Evolutionary conservation across 2,329 filamentous ascomycete species (phyloP).

Genomic region (Nemania sp.): DNA sequence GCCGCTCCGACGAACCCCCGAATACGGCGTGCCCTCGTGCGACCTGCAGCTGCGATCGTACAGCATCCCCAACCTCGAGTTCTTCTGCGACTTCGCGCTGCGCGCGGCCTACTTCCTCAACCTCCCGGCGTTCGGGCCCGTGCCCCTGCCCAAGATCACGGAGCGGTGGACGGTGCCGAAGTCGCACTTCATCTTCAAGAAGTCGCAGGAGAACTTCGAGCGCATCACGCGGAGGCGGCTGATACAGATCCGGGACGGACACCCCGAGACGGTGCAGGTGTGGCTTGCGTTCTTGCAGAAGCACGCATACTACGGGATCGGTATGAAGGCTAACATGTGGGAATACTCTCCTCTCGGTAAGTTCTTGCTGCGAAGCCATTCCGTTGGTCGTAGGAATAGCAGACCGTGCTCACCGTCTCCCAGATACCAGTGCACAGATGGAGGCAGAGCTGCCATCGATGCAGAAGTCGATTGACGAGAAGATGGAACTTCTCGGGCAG

Average conservation of each 20-base stretch:
- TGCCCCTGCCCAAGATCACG: conserved; percentile 82
- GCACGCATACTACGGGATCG: conserved; percentile 92
- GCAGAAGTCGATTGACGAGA: conserved; percentile 51
- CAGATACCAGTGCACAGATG: conserved; percentile 58
- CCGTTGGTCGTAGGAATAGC: neutral
- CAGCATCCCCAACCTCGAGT: conserved; percentile 85
- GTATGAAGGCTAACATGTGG: conserved; percentile 98
- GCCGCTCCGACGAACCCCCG: conserved; percentile 74
- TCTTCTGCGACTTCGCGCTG: conserved; percentile 92
- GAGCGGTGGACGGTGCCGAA: conserved; percentile 94
- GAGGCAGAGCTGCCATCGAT: conserved; percentile 40
- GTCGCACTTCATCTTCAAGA: conserved; percentile 93
- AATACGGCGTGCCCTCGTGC: conserved; percentile 81
- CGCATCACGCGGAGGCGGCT: conserved; percentile 82
- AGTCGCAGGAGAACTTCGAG: conserved; percentile 97
- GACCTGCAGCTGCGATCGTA: conserved; percentile 93
- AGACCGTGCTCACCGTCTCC: conserved; percentile 20
- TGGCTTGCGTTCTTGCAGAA: conserved; percentile 94
- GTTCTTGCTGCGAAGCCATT: conserved; percentile 28
- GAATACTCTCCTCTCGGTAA: conserved; percentile 77
- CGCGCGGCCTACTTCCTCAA: conserved; percentile 93
- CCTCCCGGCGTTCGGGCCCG: conserved; percentile 81
- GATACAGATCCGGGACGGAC: conserved; percentile 90
- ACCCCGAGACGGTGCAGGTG: conserved; percentile 84
- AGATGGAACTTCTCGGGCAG: conserved; percentile 62